Percentiles rank a stretch among this genome's conserved stretches.
These are phyloP conservation scores for Hypoxylon rubiginosum DNA, from an alignment of 2,329 filamentous ascomycete genomes.

Conservation along the genomic window DNA sequence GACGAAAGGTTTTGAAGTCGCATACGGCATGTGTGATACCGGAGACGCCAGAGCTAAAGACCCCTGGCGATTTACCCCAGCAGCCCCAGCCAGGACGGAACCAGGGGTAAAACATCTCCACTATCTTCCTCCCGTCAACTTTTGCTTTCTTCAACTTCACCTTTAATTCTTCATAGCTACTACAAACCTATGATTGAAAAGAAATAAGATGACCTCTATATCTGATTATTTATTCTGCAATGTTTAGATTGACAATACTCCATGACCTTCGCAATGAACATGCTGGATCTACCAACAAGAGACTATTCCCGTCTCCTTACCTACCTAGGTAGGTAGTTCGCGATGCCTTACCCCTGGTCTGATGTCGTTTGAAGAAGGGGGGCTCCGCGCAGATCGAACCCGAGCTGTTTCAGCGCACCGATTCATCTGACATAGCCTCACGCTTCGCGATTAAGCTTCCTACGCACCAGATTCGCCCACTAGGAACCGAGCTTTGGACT, in stretches of 20 bases:
- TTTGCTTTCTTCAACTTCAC: constrained; percentile 11
- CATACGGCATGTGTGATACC: constrained; percentile 16
- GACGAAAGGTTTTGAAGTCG: constrained; percentile 10
- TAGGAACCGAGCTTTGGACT: constrained; percentile 15
- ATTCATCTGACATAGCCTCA: constrained; percentile 41
- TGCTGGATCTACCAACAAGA: constrained; percentile 13
- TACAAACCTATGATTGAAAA: background rate
- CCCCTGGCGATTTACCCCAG: background rate
- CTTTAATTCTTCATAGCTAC: background rate
- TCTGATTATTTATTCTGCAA: background rate
- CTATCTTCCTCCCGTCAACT: constrained; percentile 8
- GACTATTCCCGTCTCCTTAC: constrained; percentile 14
- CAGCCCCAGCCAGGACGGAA: constrained; percentile 4
- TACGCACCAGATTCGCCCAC: constrained; percentile 8
- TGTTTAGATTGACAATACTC: constrained; percentile 6
- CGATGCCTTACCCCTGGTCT: constrained; percentile 30
- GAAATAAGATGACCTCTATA: background rate
- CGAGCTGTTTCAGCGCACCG: constrained; percentile 44
- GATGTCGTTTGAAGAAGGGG: constrained; percentile 33
- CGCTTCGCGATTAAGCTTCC: constrained; percentile 14
- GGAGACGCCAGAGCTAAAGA: constrained; percentile 6
- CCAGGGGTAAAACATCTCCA: constrained; percentile 20
- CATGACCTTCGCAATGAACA: background rate
- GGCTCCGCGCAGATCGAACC: constrained; percentile 45
- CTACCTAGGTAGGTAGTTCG: no score